A percentile compares a stretch with the other conserved stretches of the same genome.
Evolutionary conservation across 148 eudicot species (phyloP).

Genomic region (Silene conica): DNA sequence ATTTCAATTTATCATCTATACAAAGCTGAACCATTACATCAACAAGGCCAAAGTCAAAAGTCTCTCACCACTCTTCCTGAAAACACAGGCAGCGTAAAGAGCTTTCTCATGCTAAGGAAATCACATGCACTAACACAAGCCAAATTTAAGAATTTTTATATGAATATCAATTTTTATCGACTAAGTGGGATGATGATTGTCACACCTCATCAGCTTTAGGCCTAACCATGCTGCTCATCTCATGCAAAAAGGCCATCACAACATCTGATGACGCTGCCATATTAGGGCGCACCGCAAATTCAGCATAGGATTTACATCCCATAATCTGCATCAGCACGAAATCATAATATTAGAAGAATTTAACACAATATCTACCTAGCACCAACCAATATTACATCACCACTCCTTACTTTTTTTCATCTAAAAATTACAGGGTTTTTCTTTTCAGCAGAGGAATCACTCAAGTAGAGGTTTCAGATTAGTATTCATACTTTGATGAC

Average conservation of each 20-base stretch:
- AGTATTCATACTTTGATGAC: neutral
- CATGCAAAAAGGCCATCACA: slow-evolving; percentile 66
- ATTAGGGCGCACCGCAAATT: slow-evolving; percentile 58
- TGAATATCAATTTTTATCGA: neutral
- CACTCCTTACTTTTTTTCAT: neutral
- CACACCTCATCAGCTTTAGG: slow-evolving; percentile 83
- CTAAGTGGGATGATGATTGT: neutral
- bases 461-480: neutral
- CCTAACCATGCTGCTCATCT: slow-evolving; percentile 72
- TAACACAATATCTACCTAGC: neutral
- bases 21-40: neutral
- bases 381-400: neutral
- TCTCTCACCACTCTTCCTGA: neutral
- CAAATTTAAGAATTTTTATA: neutral
- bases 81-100: neutral
- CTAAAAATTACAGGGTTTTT: neutral
- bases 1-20: neutral
- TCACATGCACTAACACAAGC: neutral
- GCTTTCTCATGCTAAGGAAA: neutral
- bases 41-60: neutral
- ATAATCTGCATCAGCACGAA: slow-evolving; percentile 49
- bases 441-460: neutral
- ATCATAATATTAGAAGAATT: slow-evolving; percentile 10
- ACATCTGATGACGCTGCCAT: slow-evolving; percentile 86
- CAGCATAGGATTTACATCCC: slow-evolving; percentile 73